A percentile compares a stretch with the other conserved stretches of the same genome.
Evolutionary conservation across 2,329 filamentous ascomycete genomes (phyloP).

Genomic region (Cladophialophora psammophila): DNA sequence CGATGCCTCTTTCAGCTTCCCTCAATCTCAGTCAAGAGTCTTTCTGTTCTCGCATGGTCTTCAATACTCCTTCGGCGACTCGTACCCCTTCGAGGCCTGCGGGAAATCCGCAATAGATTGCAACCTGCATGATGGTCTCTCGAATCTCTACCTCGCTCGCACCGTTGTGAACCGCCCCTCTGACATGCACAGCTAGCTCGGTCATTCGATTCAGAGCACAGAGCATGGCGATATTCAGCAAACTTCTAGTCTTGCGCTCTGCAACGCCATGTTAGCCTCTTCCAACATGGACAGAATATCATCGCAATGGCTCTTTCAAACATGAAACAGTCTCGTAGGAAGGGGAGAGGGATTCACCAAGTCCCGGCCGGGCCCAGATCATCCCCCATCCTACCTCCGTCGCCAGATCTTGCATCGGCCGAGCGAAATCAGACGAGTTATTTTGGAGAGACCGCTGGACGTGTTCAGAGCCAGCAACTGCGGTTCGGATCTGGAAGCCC

Average conservation of each 20-base stretch:
- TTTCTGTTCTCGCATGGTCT: slow-evolving; percentile 31
- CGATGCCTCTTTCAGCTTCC: not conserved
- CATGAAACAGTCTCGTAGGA: slow-evolving; percentile 1
- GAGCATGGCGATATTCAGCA: slow-evolving; percentile 71
- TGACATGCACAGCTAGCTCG: slow-evolving; percentile 68
- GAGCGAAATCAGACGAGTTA: slow-evolving; percentile 65
- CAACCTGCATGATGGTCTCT: slow-evolving; percentile 52
- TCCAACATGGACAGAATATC: not conserved
- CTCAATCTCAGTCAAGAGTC: slow-evolving; percentile 3
- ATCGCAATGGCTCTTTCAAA: not conserved
- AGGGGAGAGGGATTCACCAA: slow-evolving; percentile 48
- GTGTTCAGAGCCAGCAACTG: slow-evolving; percentile 68
- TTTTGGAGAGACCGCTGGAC: slow-evolving; percentile 58
- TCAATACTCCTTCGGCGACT: slow-evolving; percentile 41
- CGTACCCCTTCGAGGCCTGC: slow-evolving; percentile 53
- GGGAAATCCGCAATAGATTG: slow-evolving; percentile 53
- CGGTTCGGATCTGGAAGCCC: slow-evolving; percentile 66
- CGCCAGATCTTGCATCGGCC: slow-evolving; percentile 67
- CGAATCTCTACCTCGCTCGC: slow-evolving; percentile 68
- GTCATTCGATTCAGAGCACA: slow-evolving; percentile 66
- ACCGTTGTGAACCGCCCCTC: slow-evolving; percentile 69
- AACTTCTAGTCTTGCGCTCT: slow-evolving; percentile 63
- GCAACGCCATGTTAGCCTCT: slow-evolving; percentile 2
- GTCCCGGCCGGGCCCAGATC: slow-evolving; percentile 68
- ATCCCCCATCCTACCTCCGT: slow-evolving; percentile 71